Percentiles rank a stretch among this genome's conserved stretches.
Conservation (phyloP, 2,329 filamentous ascomycete genomes). For the Venturia effusa region DNA sequence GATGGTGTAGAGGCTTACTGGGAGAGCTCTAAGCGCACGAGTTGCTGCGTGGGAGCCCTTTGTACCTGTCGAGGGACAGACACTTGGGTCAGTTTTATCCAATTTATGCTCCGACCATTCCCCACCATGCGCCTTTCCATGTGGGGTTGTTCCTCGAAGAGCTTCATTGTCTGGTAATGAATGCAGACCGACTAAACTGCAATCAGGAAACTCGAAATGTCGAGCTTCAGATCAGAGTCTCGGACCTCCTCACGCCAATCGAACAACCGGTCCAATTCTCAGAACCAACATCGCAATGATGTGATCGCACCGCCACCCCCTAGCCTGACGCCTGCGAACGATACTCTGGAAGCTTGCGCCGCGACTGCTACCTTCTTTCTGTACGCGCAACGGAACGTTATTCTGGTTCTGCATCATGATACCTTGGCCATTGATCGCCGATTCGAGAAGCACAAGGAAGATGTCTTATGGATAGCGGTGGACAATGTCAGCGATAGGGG, state of each 20-base stretch:
- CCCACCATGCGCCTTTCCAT: slow-evolving; percentile 7
- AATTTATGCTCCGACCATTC: slow-evolving; percentile 8
- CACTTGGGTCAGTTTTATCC: slow-evolving; percentile 6
- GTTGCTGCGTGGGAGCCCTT: slow-evolving; percentile 7
- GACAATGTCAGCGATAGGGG: slow-evolving; percentile 87
- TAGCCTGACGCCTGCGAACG: slow-evolving; percentile 33
- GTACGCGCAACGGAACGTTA: slow-evolving; percentile 69
- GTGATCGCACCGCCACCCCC: slow-evolving; percentile 17
- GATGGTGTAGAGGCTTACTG: slow-evolving; percentile 18
- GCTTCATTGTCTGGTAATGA: not conserved
- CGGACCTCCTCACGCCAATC: slow-evolving; percentile 5
- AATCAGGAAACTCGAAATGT: not conserved
- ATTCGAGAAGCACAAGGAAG: slow-evolving; percentile 73
- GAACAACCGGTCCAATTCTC: not conserved
- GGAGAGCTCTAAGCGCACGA: slow-evolving; percentile 10
- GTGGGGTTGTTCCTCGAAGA: slow-evolving; percentile 7
- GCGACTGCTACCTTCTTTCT: slow-evolving; percentile 86
- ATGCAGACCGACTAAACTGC: not conserved
- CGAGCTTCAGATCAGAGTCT: slow-evolving; percentile 4
- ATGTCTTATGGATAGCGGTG: slow-evolving; percentile 73
- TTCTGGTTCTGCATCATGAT: slow-evolving; percentile 87
- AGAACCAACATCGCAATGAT: slow-evolving; percentile 3
- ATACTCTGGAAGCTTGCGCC: slow-evolving; percentile 71
- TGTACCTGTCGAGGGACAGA: slow-evolving; percentile 4
- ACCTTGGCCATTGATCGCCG: slow-evolving; percentile 78